Base-by-base conservation (phyloP, 1,284 basidiomycete species). In the Lentinula novae-zelandiae region DNA sequence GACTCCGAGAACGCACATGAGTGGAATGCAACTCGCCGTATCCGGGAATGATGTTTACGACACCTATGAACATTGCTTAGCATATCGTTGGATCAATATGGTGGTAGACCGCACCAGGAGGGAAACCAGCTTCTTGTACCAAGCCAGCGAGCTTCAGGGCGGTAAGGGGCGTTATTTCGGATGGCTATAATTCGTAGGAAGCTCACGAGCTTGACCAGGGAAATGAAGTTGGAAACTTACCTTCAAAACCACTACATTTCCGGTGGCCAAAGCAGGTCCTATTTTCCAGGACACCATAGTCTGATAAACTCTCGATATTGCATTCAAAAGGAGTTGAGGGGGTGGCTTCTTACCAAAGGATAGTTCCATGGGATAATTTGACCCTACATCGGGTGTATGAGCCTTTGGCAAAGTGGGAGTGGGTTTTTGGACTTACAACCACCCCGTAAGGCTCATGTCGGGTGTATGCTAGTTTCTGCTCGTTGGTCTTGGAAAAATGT, bases 361-460 rank as follows among this genome's bases (percentile, higher is more conserved):
- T 65, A 73, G 72, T 73, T 78, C 81, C 87, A 89, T 33, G 85
- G 87, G 65, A 90, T 89, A 72, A 91, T 90, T 75, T 90, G 87
- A 59, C 86, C 83, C 64, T 63, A n/a, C 17, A 12, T 5, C 4
- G 17, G n/a, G 17, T 8, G 9, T 46, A 46, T 20, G 0, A 46
- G 8, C 7, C n/a, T n/a, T n/a, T 46, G 8, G 8, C 8, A 12
- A 12, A 46, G 17, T 22, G 44, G 22, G 17, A 8, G 9, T 4
- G 17, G 8, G 22, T 5, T 3, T 27, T 27, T 27, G 3, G 27
- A 67, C 72, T 20, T 61, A 75, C 76, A 27, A 85, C 82, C 62
- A 96, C 93, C 67, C 94, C 94, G 67, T 93, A 88, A n/a, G 94
- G 93, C 75, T 96, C 94, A 71, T 93, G 91, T 36, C 86, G 81